phyloP scores from a whole-genome alignment of 177 flowering plant species.

The Vitis hybrid region DNA sequence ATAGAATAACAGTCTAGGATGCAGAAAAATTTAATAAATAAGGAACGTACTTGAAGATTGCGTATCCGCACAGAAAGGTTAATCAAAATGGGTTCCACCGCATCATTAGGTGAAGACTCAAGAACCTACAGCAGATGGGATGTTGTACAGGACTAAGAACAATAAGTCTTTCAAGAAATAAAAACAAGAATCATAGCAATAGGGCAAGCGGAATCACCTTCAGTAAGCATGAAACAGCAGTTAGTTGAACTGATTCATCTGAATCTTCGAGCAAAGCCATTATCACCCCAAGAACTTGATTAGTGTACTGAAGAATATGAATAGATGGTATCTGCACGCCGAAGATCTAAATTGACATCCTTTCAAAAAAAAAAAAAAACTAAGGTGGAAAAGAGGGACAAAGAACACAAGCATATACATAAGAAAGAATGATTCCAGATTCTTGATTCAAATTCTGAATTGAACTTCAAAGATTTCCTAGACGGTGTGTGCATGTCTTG shows the following conservation, averaged over 20 bases:
- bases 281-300: conserved; percentile 85
- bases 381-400: not conserved
- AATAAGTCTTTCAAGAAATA: not conserved
- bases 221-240: conserved; percentile 83
- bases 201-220: conserved; percentile 38
- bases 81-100: conserved; percentile 76
- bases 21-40: not conserved
- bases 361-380: not conserved
- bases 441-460: no score
- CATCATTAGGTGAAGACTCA: conserved; percentile 68
- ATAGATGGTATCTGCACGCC: conserved; percentile 74
- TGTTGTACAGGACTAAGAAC: not conserved
- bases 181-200: not conserved
- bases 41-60: conserved; percentile 71
- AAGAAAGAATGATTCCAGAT: no score
- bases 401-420: no score
- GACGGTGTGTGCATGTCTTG: no score
- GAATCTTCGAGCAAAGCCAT: conserved; percentile 87
- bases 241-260: conserved; percentile 87
- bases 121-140: conserved; percentile 52
- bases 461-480: no score
- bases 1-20: not conserved
- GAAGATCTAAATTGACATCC: conserved; percentile 2
- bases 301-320: conserved; percentile 52
- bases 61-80: conserved; percentile 78